These are phyloP conservation scores for Colletotrichum orbiculare DNA, from an alignment of 2,329 filamentous ascomycete genomes.

Conservation along the genomic window DNA sequence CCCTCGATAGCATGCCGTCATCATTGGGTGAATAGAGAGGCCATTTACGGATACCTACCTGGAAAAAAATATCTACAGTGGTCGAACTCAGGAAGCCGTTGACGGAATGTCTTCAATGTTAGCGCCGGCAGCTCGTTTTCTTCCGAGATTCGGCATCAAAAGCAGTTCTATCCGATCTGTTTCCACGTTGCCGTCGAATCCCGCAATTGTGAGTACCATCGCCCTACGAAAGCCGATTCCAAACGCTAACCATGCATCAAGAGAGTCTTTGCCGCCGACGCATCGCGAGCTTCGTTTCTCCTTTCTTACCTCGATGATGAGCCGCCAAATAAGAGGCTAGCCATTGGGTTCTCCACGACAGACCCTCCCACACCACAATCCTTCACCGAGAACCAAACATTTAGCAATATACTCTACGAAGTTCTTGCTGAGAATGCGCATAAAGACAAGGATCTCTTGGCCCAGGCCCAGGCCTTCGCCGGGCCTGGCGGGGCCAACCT, in stretches of 20 bases:
- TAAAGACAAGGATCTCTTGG: conserved; percentile 64
- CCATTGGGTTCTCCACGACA: conserved; percentile 68
- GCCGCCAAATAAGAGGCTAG: conserved; percentile 64
- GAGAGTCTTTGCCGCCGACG: conserved; percentile 67
- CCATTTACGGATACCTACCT: neutral
- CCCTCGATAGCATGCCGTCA: conserved; percentile 13
- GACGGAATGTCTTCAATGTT: conserved; percentile 44
- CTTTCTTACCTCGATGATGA: conserved; percentile 69
- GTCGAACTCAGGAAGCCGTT: conserved; percentile 10
- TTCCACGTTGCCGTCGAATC: conserved; percentile 62
- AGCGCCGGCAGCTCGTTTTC: conserved; percentile 42
- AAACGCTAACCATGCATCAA: conserved; percentile 44
- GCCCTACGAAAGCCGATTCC: neutral
- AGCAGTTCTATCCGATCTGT: conserved; percentile 46
- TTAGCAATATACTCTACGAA: conserved; percentile 68
- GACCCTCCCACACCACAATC: conserved; percentile 71
- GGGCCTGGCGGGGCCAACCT: conserved; percentile 65
- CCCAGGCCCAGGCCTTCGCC: conserved; percentile 70
- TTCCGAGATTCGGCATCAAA: conserved; percentile 25
- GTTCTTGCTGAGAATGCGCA: conserved; percentile 66
- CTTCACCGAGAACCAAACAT: conserved; percentile 69
- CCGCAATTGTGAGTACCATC: conserved; percentile 61
- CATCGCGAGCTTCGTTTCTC: conserved; percentile 59
- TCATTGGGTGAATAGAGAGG: neutral
- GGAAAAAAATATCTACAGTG: neutral